Conservation (phyloP, 495 filamentous ascomycete genomes). For the Echria macrotheca region DNA sequence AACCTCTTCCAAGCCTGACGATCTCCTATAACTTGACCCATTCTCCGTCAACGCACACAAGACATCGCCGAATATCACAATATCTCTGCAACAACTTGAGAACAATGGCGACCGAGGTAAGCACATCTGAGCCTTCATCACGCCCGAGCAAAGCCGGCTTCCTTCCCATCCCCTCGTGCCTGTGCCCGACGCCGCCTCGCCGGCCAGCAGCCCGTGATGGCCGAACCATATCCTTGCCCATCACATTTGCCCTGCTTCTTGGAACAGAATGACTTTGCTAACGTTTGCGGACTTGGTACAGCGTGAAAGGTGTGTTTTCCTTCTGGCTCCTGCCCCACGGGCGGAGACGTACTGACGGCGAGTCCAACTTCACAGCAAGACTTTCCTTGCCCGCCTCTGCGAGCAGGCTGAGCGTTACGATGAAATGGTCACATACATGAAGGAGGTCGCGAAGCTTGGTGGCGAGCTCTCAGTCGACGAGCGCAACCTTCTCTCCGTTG, state of each 20-base stretch:
- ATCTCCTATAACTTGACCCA: neutral
- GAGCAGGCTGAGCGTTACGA: constrained; percentile 99
- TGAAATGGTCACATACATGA: constrained; percentile 99
- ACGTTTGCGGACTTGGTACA: constrained; percentile 35
- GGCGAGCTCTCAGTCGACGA: constrained; percentile 97
- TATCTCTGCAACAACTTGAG: constrained; percentile 21
- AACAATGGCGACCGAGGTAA: constrained; percentile 65
- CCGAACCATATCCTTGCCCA: too few relatives aligned
- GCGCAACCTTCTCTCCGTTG: constrained; percentile 97
- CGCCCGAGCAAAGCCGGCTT: constrained; percentile 19
- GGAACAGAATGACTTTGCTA: constrained; percentile 28
- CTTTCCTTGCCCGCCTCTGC: constrained; percentile 98
- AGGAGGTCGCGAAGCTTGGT: constrained; percentile 99
- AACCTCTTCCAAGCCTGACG: constrained; percentile 10
- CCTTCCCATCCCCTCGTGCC: constrained; percentile 23
- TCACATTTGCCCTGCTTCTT: neutral
- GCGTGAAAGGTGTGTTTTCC: constrained; percentile 75
- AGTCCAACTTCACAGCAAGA: constrained; percentile 69
- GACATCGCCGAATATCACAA: too few relatives aligned
- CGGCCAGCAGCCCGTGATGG: too few relatives aligned
- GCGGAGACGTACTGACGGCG: constrained; percentile 20
- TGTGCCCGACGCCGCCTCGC: constrained; percentile 22
- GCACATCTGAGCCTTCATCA: constrained; percentile 24
- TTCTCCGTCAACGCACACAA: constrained; percentile 16
- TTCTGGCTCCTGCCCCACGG: constrained; percentile 4